phyloP scores from a whole-genome alignment of 805 yeast species.

The Wickerhamomyces silvicola region DNA sequence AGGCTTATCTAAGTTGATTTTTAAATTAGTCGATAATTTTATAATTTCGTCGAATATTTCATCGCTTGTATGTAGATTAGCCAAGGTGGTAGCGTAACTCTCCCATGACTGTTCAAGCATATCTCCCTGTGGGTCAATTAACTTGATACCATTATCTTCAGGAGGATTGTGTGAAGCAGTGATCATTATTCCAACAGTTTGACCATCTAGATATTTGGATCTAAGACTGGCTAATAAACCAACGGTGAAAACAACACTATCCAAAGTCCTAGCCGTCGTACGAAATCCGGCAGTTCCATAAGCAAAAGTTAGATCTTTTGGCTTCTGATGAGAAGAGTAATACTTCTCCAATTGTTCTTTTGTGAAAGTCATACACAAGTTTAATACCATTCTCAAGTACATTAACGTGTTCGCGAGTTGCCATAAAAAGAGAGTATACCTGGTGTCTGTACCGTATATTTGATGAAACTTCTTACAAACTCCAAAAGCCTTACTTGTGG shows the following conservation, averaged over 20 bases:
- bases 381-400: too few species aligned
- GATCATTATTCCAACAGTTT: constrained; percentile 89
- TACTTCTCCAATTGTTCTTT: constrained; percentile 7
- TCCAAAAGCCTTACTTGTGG: background rate
- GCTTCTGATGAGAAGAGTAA: constrained; percentile 29
- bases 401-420: too few species aligned
- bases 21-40: constrained; percentile 31
- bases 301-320: constrained; percentile 37
- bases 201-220: constrained; percentile 61
- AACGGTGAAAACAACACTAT: constrained; percentile 76
- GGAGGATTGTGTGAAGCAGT: constrained; percentile 97
- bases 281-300: constrained; percentile 99
- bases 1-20: constrained; percentile 38
- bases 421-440: too few species aligned
- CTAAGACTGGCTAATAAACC: constrained; percentile 80
- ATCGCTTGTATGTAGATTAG: constrained; percentile 53
- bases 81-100: constrained; percentile 66
- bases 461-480: background rate
- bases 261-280: constrained; percentile 59
- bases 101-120: constrained; percentile 90
- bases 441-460: too few species aligned
- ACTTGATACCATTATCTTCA: constrained; percentile 82
- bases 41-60: constrained; percentile 34
- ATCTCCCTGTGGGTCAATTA: constrained; percentile 90
- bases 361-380: background rate